These are phyloP conservation scores for Xylariaceae sp. DNA, from an alignment of 2,329 filamentous ascomycete genomes.

Conservation along the genomic window DNA sequence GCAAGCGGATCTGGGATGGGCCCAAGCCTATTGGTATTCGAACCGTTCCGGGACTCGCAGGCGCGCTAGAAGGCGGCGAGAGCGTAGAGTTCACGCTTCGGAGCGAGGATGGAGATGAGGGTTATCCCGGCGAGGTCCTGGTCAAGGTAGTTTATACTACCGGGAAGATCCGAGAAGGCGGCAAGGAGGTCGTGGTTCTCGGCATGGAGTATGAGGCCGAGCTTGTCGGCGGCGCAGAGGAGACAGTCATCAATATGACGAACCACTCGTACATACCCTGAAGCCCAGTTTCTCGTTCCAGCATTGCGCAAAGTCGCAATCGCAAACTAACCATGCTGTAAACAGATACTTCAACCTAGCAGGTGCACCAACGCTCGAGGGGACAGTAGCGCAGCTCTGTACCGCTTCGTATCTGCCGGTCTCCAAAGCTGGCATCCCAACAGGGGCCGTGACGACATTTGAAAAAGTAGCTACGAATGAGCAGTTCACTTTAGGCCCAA, in stretches of 20 bases:
- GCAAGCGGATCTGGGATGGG: slow-evolving; percentile 70
- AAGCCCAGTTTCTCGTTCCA: background rate
- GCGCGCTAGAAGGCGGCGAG: slow-evolving; percentile 54
- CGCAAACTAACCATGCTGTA: slow-evolving; percentile 1
- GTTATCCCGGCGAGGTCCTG: slow-evolving; percentile 81
- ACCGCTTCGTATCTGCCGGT: slow-evolving; percentile 65
- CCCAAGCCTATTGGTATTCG: slow-evolving; percentile 56
- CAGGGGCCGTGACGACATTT: slow-evolving; percentile 58
- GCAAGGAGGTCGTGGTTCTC: slow-evolving; percentile 63
- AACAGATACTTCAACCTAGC: slow-evolving; percentile 61
- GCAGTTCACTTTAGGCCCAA: slow-evolving; percentile 65
- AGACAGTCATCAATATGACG: slow-evolving; percentile 88
- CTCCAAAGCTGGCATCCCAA: slow-evolving; percentile 69
- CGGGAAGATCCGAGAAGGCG: slow-evolving; percentile 58
- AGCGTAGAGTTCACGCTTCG: slow-evolving; percentile 59
- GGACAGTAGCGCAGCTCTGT: slow-evolving; percentile 61
- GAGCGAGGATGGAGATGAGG: slow-evolving; percentile 79
- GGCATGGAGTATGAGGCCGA: slow-evolving; percentile 87
- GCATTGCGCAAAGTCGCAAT: background rate
- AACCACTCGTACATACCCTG: slow-evolving; percentile 71
- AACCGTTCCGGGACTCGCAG: slow-evolving; percentile 45
- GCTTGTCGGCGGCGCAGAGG: slow-evolving; percentile 71
- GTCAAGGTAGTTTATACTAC: slow-evolving; percentile 73
- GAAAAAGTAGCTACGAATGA: slow-evolving; percentile 59
- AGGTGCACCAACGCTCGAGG: slow-evolving; percentile 47